A percentile compares a stretch with the other conserved stretches of the same genome.
Evolutionary conservation across 2,329 filamentous ascomycete genomes (phyloP).

Genomic region (Neofusicoccum ribis): DNA sequence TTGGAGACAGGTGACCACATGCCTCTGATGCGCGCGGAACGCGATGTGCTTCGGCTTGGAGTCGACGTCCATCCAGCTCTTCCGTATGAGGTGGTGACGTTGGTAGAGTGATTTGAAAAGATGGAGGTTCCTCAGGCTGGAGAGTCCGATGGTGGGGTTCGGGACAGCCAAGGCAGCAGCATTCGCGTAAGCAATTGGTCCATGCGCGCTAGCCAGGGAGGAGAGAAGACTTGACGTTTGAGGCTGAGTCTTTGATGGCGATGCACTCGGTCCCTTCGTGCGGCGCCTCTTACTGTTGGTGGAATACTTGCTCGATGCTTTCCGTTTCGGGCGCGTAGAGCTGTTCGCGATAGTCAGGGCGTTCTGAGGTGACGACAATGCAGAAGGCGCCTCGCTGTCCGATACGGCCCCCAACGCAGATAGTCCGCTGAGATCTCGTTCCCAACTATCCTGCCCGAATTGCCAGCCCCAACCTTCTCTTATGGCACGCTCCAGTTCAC

Average conservation of each 20-base stretch:
- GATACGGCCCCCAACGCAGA: constrained; percentile 31
- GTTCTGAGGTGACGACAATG: constrained; percentile 22
- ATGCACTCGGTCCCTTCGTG: constrained; percentile 52
- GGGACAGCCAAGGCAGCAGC: constrained; percentile 81
- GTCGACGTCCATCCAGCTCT: constrained; percentile 84
- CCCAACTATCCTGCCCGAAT: constrained; percentile 73
- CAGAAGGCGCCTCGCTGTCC: constrained; percentile 39
- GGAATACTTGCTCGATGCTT: constrained; percentile 36
- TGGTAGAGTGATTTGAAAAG: constrained; percentile 96
- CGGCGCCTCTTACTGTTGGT: constrained; percentile 56
- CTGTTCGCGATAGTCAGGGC: constrained; percentile 15
- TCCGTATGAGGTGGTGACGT: constrained; percentile 84
- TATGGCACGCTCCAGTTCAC: constrained; percentile 84
- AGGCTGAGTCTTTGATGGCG: constrained; percentile 40
- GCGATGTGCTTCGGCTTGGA: constrained; percentile 87
- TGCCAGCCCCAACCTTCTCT: constrained; percentile 97
- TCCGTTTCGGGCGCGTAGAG: constrained; percentile 40
- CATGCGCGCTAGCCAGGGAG: constrained; percentile 63
- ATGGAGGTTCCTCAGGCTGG: constrained; percentile 79
- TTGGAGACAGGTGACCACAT: constrained; percentile 96
- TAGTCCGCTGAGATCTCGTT: constrained; percentile 73
- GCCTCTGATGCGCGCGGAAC: constrained; percentile 91
- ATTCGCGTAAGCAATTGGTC: constrained; percentile 81
- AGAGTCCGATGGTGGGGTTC: constrained; percentile 75
- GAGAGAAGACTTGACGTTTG: constrained; percentile 48